A percentile compares a stretch with the other conserved stretches of the same genome.
Evolutionary conservation across 257 asterid genomes (phyloP).

Genomic region (Salvia splendens): DNA sequence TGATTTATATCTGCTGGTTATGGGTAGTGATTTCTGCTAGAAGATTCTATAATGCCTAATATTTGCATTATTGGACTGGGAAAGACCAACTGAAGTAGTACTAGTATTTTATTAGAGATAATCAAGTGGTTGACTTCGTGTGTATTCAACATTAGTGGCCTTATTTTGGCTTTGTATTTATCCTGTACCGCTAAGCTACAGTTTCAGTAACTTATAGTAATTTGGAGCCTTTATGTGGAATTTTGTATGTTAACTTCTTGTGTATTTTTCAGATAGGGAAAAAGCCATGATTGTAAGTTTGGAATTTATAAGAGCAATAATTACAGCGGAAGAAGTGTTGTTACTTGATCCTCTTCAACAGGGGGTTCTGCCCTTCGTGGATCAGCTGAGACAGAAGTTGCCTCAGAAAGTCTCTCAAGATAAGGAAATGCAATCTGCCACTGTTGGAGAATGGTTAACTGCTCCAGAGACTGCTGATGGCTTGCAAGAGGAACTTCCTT

Average conservation of each 20-base stretch:
- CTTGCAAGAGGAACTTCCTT: slow-evolving; percentile 88
- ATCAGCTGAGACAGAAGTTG: slow-evolving; percentile 84
- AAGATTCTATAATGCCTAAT: too few relatives aligned
- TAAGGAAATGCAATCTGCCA: slow-evolving; percentile 52
- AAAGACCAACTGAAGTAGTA: too few relatives aligned
- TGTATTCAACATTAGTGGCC: too few relatives aligned
- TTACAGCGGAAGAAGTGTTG: slow-evolving; percentile 93
- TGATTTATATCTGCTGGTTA: too few relatives aligned
- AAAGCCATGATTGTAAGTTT: slow-evolving; percentile 96
- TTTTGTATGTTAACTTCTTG: neutral
- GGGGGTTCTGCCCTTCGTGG: slow-evolving; percentile 97
- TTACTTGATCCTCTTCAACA: slow-evolving; percentile 91
- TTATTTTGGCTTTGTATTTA: too few relatives aligned
- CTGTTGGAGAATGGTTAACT: slow-evolving; percentile 59
- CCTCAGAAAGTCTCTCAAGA: slow-evolving; percentile 55
- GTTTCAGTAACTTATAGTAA: too few relatives aligned
- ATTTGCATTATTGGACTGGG: too few relatives aligned
- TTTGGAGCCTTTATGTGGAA: neutral
- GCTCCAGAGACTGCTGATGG: slow-evolving; percentile 74
- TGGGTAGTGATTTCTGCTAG: too few relatives aligned
- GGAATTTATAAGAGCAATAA: slow-evolving; percentile 88
- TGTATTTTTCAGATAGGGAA: slow-evolving; percentile 74
- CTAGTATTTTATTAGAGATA: too few relatives aligned
- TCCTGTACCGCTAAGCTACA: too few relatives aligned
- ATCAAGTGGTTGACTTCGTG: too few relatives aligned